Conservation (phyloP, 2,329 filamentous ascomycete genomes). For the Plectosphaerella sp. region DNA sequence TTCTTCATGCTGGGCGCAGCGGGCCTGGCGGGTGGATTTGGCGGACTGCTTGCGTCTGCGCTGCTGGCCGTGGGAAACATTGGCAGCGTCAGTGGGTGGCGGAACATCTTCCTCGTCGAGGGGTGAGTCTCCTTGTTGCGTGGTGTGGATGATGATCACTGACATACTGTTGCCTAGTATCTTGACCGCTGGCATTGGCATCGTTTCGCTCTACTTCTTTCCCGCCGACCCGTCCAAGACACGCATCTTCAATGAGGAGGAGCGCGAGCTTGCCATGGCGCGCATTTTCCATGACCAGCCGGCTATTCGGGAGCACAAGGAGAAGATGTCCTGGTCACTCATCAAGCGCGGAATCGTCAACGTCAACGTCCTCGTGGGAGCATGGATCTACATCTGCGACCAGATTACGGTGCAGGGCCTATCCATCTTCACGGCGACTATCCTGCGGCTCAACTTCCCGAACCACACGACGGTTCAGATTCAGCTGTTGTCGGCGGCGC, state of each 20-base stretch:
- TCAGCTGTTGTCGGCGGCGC: constrained; percentile 18
- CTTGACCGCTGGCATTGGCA: constrained; percentile 44
- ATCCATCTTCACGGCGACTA: constrained; percentile 62
- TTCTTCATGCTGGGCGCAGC: constrained; percentile 62
- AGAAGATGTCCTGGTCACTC: constrained; percentile 12
- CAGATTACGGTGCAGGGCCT: constrained; percentile 59
- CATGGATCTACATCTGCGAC: constrained; percentile 17
- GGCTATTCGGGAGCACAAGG: constrained; percentile 17
- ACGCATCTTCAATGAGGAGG: constrained; percentile 43
- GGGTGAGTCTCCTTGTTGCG: constrained; percentile 3
- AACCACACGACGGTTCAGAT: constrained; percentile 16
- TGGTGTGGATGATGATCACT: neutral
- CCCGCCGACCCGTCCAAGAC: constrained; percentile 14
- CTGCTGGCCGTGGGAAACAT: constrained; percentile 16
- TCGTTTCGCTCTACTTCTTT: constrained; percentile 36
- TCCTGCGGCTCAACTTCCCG: constrained; percentile 39
- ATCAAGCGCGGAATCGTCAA: constrained; percentile 15
- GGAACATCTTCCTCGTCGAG: constrained; percentile 49
- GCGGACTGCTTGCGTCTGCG: constrained; percentile 54
- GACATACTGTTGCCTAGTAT: constrained; percentile 34
- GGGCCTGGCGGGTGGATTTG: constrained; percentile 62
- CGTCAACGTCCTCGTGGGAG: constrained; percentile 18
- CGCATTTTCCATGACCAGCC: constrained; percentile 52
- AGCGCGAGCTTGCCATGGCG: constrained; percentile 58
- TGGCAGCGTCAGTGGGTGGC: constrained; percentile 38